Evolutionary conservation across 176 grass and related monocot species (phyloP).

Genomic region (Oryza longistaminata): DNA sequence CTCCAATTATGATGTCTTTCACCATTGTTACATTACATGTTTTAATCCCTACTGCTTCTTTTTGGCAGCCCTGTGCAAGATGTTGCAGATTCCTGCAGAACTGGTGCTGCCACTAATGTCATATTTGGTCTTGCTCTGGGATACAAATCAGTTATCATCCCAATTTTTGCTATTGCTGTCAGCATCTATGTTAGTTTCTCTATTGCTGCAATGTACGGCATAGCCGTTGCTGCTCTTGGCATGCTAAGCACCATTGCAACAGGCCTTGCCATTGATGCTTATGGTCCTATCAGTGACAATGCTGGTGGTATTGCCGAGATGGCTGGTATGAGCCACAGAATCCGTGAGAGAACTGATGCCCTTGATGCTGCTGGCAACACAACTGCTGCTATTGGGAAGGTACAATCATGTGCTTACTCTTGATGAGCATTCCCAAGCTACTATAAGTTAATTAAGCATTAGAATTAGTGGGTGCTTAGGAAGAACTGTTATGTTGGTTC

Average conservation of each 20-base stretch:
- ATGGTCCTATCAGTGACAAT: constrained; percentile 96
- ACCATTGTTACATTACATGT: not conserved
- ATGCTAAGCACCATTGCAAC: constrained; percentile 95
- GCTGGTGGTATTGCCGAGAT: constrained; percentile 97
- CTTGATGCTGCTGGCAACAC: constrained; percentile 94
- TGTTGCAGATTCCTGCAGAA: constrained; percentile 89
- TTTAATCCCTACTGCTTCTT: constrained; percentile 19
- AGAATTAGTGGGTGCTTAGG: not conserved
- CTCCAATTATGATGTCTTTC: not conserved
- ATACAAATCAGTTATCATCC: constrained; percentile 93
- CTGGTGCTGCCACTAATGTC: constrained; percentile 89
- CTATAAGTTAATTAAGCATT: not conserved
- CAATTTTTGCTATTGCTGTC: constrained; percentile 85
- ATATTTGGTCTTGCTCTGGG: constrained; percentile 89
- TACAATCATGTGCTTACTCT: constrained; percentile 18
- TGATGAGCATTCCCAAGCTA: not conserved
- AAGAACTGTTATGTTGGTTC: not conserved
- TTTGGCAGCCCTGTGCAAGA: constrained; percentile 83
- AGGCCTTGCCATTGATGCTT: constrained; percentile 88
- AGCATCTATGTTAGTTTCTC: constrained; percentile 93
- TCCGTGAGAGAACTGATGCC: constrained; percentile 92
- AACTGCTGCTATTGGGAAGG: constrained; percentile 93
- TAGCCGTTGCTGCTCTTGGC: constrained; percentile 89
- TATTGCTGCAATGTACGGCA: constrained; percentile 88
- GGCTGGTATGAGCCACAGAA: constrained; percentile 96